Evolutionary conservation across 495 filamentous ascomycete genomes (phyloP).

Genomic region (Neohortaea acidophila): DNA sequence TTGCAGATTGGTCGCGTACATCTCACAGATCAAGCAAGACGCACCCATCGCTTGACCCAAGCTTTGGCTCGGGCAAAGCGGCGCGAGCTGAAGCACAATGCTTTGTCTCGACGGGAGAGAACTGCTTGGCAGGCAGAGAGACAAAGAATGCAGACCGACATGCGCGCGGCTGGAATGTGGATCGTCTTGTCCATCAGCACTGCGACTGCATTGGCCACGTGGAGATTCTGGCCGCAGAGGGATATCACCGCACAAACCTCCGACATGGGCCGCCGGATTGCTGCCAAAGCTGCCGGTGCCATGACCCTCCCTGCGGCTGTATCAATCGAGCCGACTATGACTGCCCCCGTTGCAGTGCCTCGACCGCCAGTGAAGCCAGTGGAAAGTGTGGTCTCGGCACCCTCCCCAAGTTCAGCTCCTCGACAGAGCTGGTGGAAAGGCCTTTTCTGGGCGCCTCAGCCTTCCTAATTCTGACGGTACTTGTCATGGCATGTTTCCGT

Average conservation of each 20-base stretch:
- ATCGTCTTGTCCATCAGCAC: slow-evolving; percentile 6
- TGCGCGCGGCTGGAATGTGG: slow-evolving; percentile 5
- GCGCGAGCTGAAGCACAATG: not conserved
- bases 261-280: slow-evolving; percentile 7
- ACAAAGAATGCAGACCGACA: not conserved
- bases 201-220: slow-evolving; percentile 14
- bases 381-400: not conserved
- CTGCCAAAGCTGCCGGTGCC: slow-evolving; percentile 1
- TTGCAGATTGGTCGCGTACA: slow-evolving; percentile 4
- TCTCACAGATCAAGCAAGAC: slow-evolving; percentile 3
- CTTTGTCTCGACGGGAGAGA: not conserved
- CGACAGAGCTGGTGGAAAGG: slow-evolving; percentile 5
- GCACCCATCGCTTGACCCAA: not conserved
- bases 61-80: slow-evolving; percentile 1
- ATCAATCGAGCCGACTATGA: not conserved
- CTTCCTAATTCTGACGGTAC: too few relatives aligned
- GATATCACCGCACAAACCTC: slow-evolving; percentile 1
- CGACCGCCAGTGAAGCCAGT: not conserved
- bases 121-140: slow-evolving; percentile 3
- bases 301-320: slow-evolving; percentile 3
- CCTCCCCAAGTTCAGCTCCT: not conserved
- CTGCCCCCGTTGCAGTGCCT: not conserved
- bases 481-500: too few relatives aligned
- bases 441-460: slow-evolving; percentile 15
- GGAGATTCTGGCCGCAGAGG: slow-evolving; percentile 12